A percentile compares a stretch with the other conserved stretches of the same genome.
Evolutionary conservation across 768 basidiomycete species (phyloP).

Genomic region (Mycena crocata): DNA sequence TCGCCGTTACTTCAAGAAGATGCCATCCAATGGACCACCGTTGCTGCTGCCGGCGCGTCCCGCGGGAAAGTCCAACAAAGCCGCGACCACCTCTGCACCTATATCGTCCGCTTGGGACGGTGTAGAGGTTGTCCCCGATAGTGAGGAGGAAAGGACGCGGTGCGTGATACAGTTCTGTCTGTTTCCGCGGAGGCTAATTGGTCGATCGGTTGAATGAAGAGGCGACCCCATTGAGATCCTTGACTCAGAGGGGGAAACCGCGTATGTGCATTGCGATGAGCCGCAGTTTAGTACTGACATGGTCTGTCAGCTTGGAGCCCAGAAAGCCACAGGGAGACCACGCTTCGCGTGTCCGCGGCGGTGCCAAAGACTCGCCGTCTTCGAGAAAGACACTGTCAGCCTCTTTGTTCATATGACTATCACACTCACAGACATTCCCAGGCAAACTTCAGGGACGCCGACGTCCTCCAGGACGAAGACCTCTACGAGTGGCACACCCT

Average conservation of each 20-base stretch:
- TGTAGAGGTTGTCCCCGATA: slow-evolving; percentile 58
- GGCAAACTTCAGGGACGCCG: slow-evolving; percentile 5
- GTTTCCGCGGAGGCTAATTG: slow-evolving; percentile 27
- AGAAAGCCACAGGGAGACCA: background rate
- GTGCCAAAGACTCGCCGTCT: background rate
- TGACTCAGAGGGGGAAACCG: slow-evolving; percentile 49
- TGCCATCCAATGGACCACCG: too few relatives aligned
- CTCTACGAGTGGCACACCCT: too few relatives aligned
- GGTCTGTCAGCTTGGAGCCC: background rate
- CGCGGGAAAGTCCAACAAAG: background rate
- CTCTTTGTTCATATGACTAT: background rate
- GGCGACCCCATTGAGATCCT: slow-evolving; percentile 61
- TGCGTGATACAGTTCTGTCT: background rate
- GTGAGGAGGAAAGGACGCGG: slow-evolving; percentile 57
- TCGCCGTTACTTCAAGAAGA: too few relatives aligned
- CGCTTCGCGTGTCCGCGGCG: slow-evolving; percentile 14
- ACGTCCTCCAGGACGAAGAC: slow-evolving; percentile 3
- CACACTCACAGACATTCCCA: background rate
- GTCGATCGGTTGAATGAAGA: slow-evolving; percentile 1
- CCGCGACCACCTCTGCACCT: background rate
- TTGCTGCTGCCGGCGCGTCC: slow-evolving; percentile 12
- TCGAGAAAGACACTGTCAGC: background rate
- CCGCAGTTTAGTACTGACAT: too few relatives aligned
- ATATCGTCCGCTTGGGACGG: slow-evolving; percentile 14
- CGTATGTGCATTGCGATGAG: background rate